These are phyloP conservation scores for Leccinum subgranulosum DNA, from an alignment of 768 basidiomycete genomes.

Conservation along the genomic window DNA sequence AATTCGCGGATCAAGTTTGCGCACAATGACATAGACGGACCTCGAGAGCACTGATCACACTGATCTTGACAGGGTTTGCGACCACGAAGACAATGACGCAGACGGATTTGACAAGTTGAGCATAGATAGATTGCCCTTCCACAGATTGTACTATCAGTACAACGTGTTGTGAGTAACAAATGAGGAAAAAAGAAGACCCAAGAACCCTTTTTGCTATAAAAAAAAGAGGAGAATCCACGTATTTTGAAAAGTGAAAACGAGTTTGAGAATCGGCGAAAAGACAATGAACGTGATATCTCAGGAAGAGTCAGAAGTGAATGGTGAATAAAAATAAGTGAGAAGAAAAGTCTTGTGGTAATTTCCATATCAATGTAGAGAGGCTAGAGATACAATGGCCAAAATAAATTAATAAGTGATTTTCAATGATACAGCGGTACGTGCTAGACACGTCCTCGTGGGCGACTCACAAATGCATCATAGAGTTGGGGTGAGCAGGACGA, in stretches of 20 bases:
- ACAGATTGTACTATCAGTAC: not conserved
- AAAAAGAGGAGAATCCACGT: not conserved
- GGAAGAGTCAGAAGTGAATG: not conserved
- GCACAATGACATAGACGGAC: not conserved
- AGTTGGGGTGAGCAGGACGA: not conserved
- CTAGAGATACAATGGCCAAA: conserved; percentile 15
- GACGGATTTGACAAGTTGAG: not conserved
- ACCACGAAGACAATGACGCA: not conserved
- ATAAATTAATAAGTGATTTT: conserved; percentile 2
- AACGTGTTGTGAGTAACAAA: not conserved
- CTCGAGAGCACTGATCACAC: no score
- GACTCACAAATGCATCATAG: conserved; percentile 19
- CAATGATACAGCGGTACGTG: not conserved
- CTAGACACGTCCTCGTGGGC: not conserved
- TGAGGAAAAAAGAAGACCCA: not conserved
- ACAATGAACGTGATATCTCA: not conserved
- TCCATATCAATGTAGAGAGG: not conserved
- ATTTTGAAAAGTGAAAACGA: not conserved
- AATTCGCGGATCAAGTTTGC: not conserved
- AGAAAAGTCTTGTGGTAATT: not conserved
- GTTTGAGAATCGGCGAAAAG: not conserved
- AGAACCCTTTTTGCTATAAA: not conserved
- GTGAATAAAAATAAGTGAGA: not conserved
- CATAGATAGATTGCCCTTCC: not conserved
- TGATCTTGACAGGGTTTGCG: no score